Conservation (phyloP, 2,329 filamentous ascomycete species). For the Diaporthe eres region DNA sequence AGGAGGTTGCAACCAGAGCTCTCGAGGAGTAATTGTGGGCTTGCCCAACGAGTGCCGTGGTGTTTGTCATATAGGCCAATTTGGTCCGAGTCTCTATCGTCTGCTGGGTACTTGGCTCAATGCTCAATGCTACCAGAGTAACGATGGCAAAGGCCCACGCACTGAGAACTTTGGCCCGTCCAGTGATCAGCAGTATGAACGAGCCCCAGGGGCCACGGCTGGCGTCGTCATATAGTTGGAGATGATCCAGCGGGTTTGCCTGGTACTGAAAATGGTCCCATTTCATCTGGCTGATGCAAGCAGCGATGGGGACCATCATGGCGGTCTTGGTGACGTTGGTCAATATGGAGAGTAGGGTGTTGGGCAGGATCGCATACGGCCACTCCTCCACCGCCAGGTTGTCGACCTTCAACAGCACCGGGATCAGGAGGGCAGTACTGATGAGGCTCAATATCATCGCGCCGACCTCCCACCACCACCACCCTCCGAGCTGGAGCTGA, state of each 20-base stretch:
- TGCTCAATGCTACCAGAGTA: not conserved
- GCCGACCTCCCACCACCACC: conserved; percentile 17
- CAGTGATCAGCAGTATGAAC: not conserved
- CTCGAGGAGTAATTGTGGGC: not conserved
- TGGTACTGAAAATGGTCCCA: not conserved
- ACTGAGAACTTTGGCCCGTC: not conserved
- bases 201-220: conserved; percentile 7
- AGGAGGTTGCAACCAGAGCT: not conserved
- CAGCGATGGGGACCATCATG: not conserved
- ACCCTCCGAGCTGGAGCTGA: not conserved
- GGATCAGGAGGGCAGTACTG: not conserved
- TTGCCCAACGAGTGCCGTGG: not conserved
- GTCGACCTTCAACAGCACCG: not conserved
- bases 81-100: conserved; percentile 1
- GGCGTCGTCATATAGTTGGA: not conserved
- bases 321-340: conserved; percentile 6
- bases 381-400: not conserved
- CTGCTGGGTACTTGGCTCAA: not conserved
- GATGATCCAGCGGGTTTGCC: not conserved
- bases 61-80: not conserved
- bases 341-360: conserved; percentile 6
- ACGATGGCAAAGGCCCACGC: conserved; percentile 1
- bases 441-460: not conserved
- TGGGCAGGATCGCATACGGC: not conserved
- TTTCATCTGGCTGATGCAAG: conserved; percentile 12